Evolutionary conservation across 176 grass and related monocot species (phyloP), one percentile per base, ranked within the genome.

Genomic region (Triticum urartu): DNA sequence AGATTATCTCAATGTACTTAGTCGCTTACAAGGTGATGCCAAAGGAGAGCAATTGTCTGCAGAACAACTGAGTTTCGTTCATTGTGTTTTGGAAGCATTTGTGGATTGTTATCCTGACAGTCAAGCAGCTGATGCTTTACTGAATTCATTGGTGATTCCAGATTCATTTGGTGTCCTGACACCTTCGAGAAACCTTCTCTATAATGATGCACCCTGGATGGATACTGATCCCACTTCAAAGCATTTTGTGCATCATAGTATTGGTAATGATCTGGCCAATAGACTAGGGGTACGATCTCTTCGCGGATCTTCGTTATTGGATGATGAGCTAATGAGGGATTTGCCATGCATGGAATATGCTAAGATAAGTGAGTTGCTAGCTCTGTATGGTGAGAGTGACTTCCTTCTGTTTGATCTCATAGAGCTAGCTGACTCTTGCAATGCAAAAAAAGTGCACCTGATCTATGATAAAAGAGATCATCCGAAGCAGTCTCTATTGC

Each of bases 181-280:
- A 91, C 79, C 91, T 91, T 82, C 93, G 77, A 91, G 87, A 79
- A 92, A 88, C 83, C 93, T 98, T 87, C 75, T 98, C 64, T 98
- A 98, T 84, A 95, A 98, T 61, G 95, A 98, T 79, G 95, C 91
- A 84, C 93, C 95, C 81, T 98, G 95, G 95, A 93, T 98, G 91
- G 84, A 91, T 86, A 88, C 81, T 86, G 79, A 84, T 82, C 32
- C 86, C 12, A 89, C 78, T 62, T 84, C 86, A 83, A 95, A 95
- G 72, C 90, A 87, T 84, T 92, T 98, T 79, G 88, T 98, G 56
- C 93, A 98, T 89, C 83, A 64, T 77, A 94, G 86, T 72, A 94
- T 98, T 82, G 89, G 84, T 81, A 94, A 98, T 89, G 95, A 94
- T 83, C 84, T 98, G 69, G 93, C 95, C 67, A 98, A 89, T 79